Base-by-base conservation (phyloP, 768 basidiomycete genomes). In the Hydnum rufescens region DNA sequence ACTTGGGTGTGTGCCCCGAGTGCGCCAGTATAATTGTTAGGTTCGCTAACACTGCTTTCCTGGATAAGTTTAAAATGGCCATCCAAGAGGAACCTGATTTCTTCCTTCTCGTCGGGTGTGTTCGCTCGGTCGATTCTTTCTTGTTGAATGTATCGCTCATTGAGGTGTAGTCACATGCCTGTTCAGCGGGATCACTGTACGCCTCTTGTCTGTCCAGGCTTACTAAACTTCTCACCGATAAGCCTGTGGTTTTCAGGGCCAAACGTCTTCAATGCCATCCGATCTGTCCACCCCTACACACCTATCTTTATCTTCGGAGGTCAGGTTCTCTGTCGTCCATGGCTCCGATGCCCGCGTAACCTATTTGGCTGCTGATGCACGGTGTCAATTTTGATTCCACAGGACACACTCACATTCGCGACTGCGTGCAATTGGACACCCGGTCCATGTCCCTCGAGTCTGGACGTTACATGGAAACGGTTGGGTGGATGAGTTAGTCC, bases 381-480 rank as follows among this genome's bases (percentile, higher is more conserved):
- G n/a, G n/a, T n/a, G n/a, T n/a, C n/a, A n/a, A n/a, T n/a, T n/a
- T n/a, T n/a, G n/a, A 69, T 80, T 80, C 3, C n/a, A n/a, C n/a
- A n/a, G n/a, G n/a, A n/a, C 85, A 88, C 57, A 70, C 73, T 0
- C 82, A 88, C 62, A 79, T 86, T 53, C 77, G 86, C 42, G 82
- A 88, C 60, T 89, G 86, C 64, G 58, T 75, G 71, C 65, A 64
- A 72, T 72, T 77, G 22, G 87, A 89, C 63, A 73, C 71, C 3
- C 71, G 79, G n/a, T 78, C 80, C 0, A 85, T 89, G 69, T 70
- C 80, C 1, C 62, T 90, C 55, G 83, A 87, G 60, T 81, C 84
- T 57, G 83, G 90, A 18, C 70, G 86, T 23, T 93, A 92, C 62
- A 83, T 93, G 80, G 90, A 95, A 66, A 95, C 89, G 5, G 68